phyloP scores from a whole-genome alignment of 1,284 basidiomycete genomes.

The Fistulina hepatica region DNA sequence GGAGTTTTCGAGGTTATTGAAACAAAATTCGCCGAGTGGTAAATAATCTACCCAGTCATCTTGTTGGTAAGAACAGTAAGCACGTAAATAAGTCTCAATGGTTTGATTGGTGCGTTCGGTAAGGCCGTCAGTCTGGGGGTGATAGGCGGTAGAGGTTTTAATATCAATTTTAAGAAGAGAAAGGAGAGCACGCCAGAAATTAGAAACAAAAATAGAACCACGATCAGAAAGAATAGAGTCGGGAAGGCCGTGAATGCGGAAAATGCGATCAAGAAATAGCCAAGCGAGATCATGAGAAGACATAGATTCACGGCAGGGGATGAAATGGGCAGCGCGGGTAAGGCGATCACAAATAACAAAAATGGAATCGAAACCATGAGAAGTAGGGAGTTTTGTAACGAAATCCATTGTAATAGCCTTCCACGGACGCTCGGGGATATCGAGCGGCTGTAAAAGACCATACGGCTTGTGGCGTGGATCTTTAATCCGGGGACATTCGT shows the following conservation, averaged over 20 bases:
- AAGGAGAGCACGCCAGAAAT: constrained; percentile 19
- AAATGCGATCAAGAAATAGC: constrained; percentile 20
- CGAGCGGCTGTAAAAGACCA: constrained; percentile 18
- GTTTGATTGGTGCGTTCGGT: constrained; percentile 22
- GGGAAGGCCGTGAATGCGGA: constrained; percentile 21
- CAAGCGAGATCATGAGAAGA: constrained; percentile 20
- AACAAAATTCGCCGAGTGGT: constrained; percentile 22
- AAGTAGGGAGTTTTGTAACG: constrained; percentile 26
- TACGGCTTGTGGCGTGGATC: constrained; percentile 14
- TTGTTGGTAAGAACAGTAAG: background rate
- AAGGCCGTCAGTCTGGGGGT: constrained; percentile 35
- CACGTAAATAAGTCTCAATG: constrained; percentile 4
- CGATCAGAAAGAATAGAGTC: constrained; percentile 21
- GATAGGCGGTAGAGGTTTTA: constrained; percentile 20
- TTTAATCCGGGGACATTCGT: constrained; percentile 19
- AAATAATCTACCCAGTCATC: constrained; percentile 9
- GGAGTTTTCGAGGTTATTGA: constrained; percentile 21
- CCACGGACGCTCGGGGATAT: constrained; percentile 22
- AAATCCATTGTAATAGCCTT: constrained; percentile 27
- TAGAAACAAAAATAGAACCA: constrained; percentile 19
- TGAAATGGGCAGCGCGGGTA: constrained; percentile 26
- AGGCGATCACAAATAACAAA: constrained; percentile 27
- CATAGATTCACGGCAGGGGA: constrained; percentile 18
- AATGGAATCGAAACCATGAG: constrained; percentile 23
- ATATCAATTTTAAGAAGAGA: constrained; percentile 13